A percentile compares a stretch with the other conserved stretches of the same genome.
phyloP scores from a whole-genome alignment of 768 basidiomycete species.

The Galerina marginata region DNA sequence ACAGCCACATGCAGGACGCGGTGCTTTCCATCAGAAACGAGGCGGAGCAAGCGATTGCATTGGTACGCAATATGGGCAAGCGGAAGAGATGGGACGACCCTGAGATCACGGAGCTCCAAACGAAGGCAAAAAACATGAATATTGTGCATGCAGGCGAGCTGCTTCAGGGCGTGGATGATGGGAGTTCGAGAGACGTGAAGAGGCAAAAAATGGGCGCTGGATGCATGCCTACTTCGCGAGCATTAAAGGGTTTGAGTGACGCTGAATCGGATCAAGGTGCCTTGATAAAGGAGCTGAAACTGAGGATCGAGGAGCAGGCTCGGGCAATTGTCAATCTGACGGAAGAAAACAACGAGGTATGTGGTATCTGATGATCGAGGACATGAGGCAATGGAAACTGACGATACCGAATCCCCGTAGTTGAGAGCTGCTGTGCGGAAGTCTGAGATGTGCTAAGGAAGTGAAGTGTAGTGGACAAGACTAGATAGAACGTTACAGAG shows the following conservation, averaged over 20 bases:
- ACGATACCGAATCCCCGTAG: conserved; percentile 1
- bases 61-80: background rate
- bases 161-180: background rate
- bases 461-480: no score
- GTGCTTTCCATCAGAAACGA: conserved; percentile 29
- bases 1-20: conserved; percentile 36
- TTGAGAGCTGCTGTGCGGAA: background rate
- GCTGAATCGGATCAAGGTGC: conserved; percentile 23
- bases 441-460: background rate
- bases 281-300: conserved; percentile 51
- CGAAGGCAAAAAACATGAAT: background rate
- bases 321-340: conserved; percentile 45
- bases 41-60: conserved; percentile 11
- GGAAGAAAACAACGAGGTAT: conserved; percentile 55
- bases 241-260: conserved; percentile 1
- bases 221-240: conserved; percentile 24
- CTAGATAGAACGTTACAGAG: background rate
- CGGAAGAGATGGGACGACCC: conserved; percentile 14
- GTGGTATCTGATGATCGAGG: conserved; percentile 3
- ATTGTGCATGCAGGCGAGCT: background rate
- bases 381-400: background rate
- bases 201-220: conserved; percentile 13
- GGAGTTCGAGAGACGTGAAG: conserved; percentile 5
- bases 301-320: conserved; percentile 54
- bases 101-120: background rate